Evolutionary conservation across 306 rosid species (phyloP), one percentile per base, ranked within the genome.

Genomic region (Cyamopsis tetragonoloba): DNA sequence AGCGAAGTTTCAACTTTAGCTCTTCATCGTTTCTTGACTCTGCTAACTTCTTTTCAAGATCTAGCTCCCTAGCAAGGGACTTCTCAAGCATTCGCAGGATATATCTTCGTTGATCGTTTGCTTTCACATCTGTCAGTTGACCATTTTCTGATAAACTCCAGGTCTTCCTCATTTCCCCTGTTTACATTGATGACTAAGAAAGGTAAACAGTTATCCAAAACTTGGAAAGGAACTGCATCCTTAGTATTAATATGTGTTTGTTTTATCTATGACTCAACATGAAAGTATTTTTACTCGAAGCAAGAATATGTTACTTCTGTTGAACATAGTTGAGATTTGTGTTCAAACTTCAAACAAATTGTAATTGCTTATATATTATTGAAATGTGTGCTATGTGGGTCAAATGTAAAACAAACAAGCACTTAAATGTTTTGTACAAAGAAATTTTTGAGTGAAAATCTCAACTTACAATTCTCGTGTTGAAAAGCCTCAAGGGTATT

Each of bases 41-140:
- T 14, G 79, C 77, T 66, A 95, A 81, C 62, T 82, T 83, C 85
- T 88, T 95, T 81, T 90, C 92, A 5, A 90, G 96, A 37, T 88
- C 90, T 32, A 88, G 84, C 91, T 95, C 97, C 78, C 99, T 83
- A 11, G 87, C 79, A 1, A 95, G 89, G 3, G 96, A 90, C 59
- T 83, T 95, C 85, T 95, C 96, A 72, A 95, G 84, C 89, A 95
- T 82, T 80, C 79, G 74, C n/a, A 95, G 82, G 79, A 88, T 81
- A 82, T 88, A 88, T 44, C 87, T 83, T 56, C 80, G 86, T 46
- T 88, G 87, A 73, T 83, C 89, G 27, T 83, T 83, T 57, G 63
- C 85, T 62, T 80, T 76, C 53, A 43, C 20, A 46, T 84, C 69
- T 3, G 35, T 49, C 50, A 76, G 39, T 67, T 66, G 78, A 75